Percentiles rank a stretch among this genome's conserved stretches.
Conservation (phyloP, 2,329 filamentous ascomycete species). For the Scedosporium minutisporum region DNA sequence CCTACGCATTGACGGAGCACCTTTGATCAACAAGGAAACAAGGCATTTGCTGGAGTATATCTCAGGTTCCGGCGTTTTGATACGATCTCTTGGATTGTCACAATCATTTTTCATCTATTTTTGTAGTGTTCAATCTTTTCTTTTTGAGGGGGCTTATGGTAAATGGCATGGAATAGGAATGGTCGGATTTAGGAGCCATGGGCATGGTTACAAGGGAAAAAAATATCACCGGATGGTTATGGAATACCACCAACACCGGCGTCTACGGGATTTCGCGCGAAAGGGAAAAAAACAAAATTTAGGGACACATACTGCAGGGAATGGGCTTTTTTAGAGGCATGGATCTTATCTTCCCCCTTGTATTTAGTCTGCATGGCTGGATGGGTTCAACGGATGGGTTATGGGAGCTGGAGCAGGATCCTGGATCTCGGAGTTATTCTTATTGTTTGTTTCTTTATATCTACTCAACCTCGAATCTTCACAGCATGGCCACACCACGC, state of each 20-base stretch:
- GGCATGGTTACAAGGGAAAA: not conserved
- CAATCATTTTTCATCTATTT: not conserved
- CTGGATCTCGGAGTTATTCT: not conserved
- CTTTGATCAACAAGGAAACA: not conserved
- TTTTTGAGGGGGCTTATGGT: not conserved
- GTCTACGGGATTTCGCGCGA: not conserved
- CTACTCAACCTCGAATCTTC: not conserved
- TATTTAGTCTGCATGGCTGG: not conserved
- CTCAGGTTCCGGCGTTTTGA: not conserved
- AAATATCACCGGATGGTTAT: not conserved
- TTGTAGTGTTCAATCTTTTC: conserved; percentile 2
- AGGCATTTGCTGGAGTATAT: not conserved
- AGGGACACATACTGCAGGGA: not conserved
- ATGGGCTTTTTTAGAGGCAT: not conserved
- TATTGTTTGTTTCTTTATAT: not conserved
- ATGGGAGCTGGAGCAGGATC: not conserved
- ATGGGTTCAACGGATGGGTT: not conserved
- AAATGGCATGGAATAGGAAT: not conserved
- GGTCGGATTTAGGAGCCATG: not conserved
- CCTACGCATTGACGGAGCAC: too few species aligned
- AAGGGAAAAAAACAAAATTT: not conserved
- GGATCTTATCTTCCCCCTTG: not conserved
- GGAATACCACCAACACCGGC: not conserved
- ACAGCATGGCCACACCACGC: too few species aligned
- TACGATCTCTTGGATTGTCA: not conserved